Evolutionary conservation across 169 alveolate genomes (phyloP).

Genomic region (Plasmodium gaboni): DNA sequence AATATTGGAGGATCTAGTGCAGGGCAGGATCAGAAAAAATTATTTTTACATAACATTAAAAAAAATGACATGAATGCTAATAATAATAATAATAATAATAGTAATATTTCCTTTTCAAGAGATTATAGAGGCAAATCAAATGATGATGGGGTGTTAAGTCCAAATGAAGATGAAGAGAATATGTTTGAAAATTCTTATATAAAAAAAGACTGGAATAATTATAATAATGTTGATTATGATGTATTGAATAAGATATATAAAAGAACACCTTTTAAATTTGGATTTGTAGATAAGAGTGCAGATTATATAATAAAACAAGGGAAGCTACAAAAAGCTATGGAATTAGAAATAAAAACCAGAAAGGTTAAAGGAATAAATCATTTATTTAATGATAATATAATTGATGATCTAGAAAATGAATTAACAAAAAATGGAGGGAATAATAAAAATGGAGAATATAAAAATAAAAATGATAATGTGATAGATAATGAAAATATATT

Average conservation of each 20-base stretch:
- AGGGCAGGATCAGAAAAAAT: too few relatives aligned
- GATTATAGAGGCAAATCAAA: too few relatives aligned
- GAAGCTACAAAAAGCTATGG: constrained; percentile 65
- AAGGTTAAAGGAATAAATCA: constrained; percentile 69
- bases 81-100: too few relatives aligned
- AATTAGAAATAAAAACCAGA: constrained; percentile 73
- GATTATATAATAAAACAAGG: constrained; percentile 75
- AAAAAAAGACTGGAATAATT: not conserved
- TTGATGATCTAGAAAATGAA: constrained; percentile 20
- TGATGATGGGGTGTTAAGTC: not conserved
- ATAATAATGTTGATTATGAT: constrained; percentile 44
- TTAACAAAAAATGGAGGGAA: not conserved
- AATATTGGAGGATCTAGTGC: too few relatives aligned
- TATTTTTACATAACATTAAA: too few relatives aligned
- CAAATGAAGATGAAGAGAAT: constrained; percentile 1
- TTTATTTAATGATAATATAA: constrained; percentile 26
- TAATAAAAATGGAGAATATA: not conserved
- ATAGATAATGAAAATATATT: constrained; percentile 4
- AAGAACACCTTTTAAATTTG: constrained; percentile 68
- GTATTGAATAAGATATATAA: constrained; percentile 43
- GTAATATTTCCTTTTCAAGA: too few relatives aligned
- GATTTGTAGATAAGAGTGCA: constrained; percentile 62
- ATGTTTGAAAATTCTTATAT: not conserved
- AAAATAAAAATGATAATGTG: not conserved
- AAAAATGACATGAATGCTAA: too few relatives aligned